Evolutionary conservation across 1,284 basidiomycete species (phyloP).

Genomic region (Leccinum angustisporum): DNA sequence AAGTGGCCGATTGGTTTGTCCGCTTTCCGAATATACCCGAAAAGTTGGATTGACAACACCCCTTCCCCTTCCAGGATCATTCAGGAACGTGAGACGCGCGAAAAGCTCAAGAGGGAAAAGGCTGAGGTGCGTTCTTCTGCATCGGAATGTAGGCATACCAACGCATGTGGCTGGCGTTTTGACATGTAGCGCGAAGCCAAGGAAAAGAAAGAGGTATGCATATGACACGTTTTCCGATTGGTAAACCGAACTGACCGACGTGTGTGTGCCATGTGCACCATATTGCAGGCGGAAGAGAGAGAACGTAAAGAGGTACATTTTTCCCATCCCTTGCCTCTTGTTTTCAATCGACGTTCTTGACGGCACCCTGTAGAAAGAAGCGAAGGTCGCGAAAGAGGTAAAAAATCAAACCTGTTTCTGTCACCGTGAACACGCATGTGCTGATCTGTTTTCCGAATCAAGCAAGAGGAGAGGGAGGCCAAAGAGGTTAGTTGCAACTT

Average conservation of each 20-base stretch:
- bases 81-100: slow-evolving; percentile 76
- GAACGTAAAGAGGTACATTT: slow-evolving; percentile 53
- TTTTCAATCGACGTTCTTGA: slow-evolving; percentile 13
- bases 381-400: slow-evolving; percentile 44
- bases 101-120: slow-evolving; percentile 81
- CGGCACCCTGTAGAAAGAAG: slow-evolving; percentile 45
- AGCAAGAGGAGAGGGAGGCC: slow-evolving; percentile 52
- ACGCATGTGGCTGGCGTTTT: slow-evolving; percentile 18
- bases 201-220: slow-evolving; percentile 64
- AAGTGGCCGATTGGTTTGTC: slow-evolving; percentile 63
- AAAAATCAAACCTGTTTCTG: slow-evolving; percentile 3
- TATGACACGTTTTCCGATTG: background rate
- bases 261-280: background rate
- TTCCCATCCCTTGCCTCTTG: background rate
- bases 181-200: slow-evolving; percentile 62
- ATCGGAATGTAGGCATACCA: background rate
- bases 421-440: slow-evolving; percentile 4
- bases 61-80: slow-evolving; percentile 46
- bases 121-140: slow-evolving; percentile 55
- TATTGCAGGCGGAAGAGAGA: slow-evolving; percentile 46
- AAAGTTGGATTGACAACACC: slow-evolving; percentile 1
- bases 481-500: slow-evolving; percentile 45
- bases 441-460: slow-evolving; percentile 22
- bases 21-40: slow-evolving; percentile 9
- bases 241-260: slow-evolving; percentile 1